A percentile compares a stretch with the other conserved stretches of the same genome.
Evolutionary conservation across 1,284 basidiomycete genomes (phyloP).

Genomic region (Marasmius fiardii): DNA sequence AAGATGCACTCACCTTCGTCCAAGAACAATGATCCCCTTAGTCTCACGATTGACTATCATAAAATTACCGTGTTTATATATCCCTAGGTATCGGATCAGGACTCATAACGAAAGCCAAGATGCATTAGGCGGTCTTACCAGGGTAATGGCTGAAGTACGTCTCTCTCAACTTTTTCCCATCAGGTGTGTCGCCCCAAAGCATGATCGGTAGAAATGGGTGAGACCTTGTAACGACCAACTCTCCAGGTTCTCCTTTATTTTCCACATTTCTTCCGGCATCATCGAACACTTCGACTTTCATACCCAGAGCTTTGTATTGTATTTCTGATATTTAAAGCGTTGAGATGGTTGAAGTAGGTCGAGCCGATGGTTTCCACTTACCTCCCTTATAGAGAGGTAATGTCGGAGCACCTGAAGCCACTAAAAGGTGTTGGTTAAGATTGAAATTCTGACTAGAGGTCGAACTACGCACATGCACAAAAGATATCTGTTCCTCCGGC

Average conservation of each 20-base stretch:
- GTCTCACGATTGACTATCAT: slow-evolving; percentile 60
- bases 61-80: slow-evolving; percentile 71
- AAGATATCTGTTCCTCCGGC: slow-evolving; percentile 85
- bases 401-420: slow-evolving; percentile 40
- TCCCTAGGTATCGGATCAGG: slow-evolving; percentile 31
- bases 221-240: slow-evolving; percentile 67
- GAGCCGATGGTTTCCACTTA: slow-evolving; percentile 17
- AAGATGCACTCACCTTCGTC: slow-evolving; percentile 45
- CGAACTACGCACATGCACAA: slow-evolving; percentile 43
- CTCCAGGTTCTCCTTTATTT: slow-evolving; percentile 54
- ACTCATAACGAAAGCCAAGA: neutral
- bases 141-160: slow-evolving; percentile 75
- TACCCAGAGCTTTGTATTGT: slow-evolving; percentile 58
- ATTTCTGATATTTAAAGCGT: slow-evolving; percentile 41
- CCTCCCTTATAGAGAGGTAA: slow-evolving; percentile 55
- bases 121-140: slow-evolving; percentile 30
- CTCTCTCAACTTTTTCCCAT: slow-evolving; percentile 61
- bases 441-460: neutral
- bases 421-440: slow-evolving; percentile 26
- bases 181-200: slow-evolving; percentile 73
- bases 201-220: slow-evolving; percentile 83
- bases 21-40: slow-evolving; percentile 58
- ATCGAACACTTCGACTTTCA: slow-evolving; percentile 64
- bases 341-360: neutral
- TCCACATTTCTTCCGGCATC: slow-evolving; percentile 53